Base-by-base conservation (phyloP, 2,329 filamentous ascomycete genomes). In the Alternaria angustiovoidea region DNA sequence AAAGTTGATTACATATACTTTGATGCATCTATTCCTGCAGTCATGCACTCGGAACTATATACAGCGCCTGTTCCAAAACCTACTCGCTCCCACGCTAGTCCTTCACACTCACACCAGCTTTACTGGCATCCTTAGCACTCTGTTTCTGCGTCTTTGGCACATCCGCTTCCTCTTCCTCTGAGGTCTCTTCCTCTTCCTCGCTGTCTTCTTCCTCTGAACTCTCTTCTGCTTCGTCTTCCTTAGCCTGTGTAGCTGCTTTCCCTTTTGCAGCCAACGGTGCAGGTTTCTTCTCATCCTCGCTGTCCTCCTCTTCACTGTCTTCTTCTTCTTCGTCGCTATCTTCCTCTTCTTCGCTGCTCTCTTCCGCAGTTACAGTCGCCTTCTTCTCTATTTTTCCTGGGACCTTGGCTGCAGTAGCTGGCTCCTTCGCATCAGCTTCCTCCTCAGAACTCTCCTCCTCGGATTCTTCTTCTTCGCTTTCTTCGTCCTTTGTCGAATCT, bases 71-170 rank as follows among this genome's bases (percentile, higher is more conserved):
- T 26, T 44, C 28, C 41, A 12, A n/a, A 7, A 32, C 18, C 49
- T 49, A 1, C 12, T 12, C 8, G 20, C 2, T 14, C 2, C 20
- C 18, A 12, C 16, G 18, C 32, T 56, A 80, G 53, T 80, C 78
- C 55, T 80, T 70, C 5, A 79, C 79, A 55, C 76, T 79, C 54
- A 73, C 73, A 9, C 71, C 70, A 2, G 77, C 78, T 54, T 76
- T 76, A 3, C 51, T 64, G 1, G 65, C 69, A n/a, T 68, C 70
- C 38, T 69, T 72, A 0, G 70, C 64, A 36, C 63, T 59, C 54
- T 75, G 71, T 7, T 65, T 57, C 54, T 76, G 71, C 30, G 67
- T 69, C 54, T 70, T 64, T 24, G 46, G 20, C 22, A 20, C 30
- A 3, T 63, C 51, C 7, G 51, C 58, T 44, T 64, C 56, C 2